These are phyloP conservation scores for Ochetophila trinervis DNA, from an alignment of 306 rosid species.

Conservation along the genomic window DNA sequence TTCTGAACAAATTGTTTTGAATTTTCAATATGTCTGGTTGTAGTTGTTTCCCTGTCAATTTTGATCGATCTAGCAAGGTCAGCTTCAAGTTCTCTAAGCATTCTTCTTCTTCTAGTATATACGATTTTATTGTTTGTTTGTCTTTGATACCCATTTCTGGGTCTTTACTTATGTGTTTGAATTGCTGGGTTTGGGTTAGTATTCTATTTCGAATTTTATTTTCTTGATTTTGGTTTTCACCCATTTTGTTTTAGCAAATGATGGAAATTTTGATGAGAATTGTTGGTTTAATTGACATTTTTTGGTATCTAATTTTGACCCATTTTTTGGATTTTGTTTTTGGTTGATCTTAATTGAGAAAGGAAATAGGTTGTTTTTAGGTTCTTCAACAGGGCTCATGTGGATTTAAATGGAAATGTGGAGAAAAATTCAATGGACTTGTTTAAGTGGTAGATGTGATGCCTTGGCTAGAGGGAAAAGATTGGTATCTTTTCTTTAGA, in stretches of 20 bases:
- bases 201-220: background rate
- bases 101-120: constrained; percentile 23
- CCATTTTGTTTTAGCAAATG: background rate
- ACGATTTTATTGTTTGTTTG: constrained; percentile 7
- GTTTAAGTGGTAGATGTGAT: too few relatives aligned
- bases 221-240: background rate
- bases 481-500: too few relatives aligned
- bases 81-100: constrained; percentile 16
- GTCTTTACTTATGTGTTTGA: too few relatives aligned
- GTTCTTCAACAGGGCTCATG: constrained; percentile 17
- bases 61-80: constrained; percentile 13
- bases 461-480: too few relatives aligned
- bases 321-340: constrained; percentile 1
- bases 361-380: constrained; percentile 18
- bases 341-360: background rate
- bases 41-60: constrained; percentile 37
- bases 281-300: too few relatives aligned
- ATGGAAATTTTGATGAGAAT: background rate
- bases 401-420: background rate
- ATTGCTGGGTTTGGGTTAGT: too few relatives aligned
- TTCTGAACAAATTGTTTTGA: background rate
- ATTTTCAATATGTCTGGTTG: constrained; percentile 33
- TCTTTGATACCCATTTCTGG: background rate
- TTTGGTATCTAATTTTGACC: too few relatives aligned
- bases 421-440: constrained; percentile 37